Evolutionary conservation across 2,329 filamentous ascomycete species (phyloP), one percentile per base, ranked within the genome.

Genomic region (Colletotrichum limetticola): DNA sequence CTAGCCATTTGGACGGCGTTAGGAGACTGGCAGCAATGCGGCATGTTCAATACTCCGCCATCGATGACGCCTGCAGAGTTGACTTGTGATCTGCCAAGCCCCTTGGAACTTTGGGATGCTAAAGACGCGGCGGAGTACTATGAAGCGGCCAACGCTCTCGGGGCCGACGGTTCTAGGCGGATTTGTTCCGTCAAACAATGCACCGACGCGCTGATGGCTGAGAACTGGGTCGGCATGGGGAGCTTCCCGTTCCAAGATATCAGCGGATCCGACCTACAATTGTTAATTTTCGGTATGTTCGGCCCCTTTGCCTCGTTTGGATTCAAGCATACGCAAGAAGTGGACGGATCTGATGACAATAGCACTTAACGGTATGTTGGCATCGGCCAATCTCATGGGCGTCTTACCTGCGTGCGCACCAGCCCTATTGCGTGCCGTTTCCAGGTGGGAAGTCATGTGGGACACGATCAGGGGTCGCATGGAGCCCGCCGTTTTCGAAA

Each of bases 11-110:
- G 78, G 77, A 74, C 75, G 3, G 66, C 77, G 9, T 59, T 78
- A 5, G 70, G 71, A 7, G 78, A 80, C 65, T 80, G 78, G 77
- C 78, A 80, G 26, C 78, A 80, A 35, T 61, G 71, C 26, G 76
- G 79, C 59, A 74, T 78, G 65, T 77, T 76, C 57, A 76, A 79
- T 58, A 66, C 64, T 3, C 77, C 76, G n/a, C 72, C 76, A 2
- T 32, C 74, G 12, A 77, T 76, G 22, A 75, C 76, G 1, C 74
- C 75, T 9, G 52, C 66, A 30, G 79, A 81, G 61, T 66, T 81
- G 58, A 77, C 72, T 0, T 77, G 76, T 30, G 74, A 77, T n/a
- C 64, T 79, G 3, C 77, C 79, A 0, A 78, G 77, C 37, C 66
- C 76, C 5, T 63, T 62, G 0, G 74, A 76, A 14, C 72, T 80